A percentile compares a stretch with the other conserved stretches of the same genome.
phyloP scores from a whole-genome alignment of 768 basidiomycete genomes.

The Hortiboletus campestris region DNA sequence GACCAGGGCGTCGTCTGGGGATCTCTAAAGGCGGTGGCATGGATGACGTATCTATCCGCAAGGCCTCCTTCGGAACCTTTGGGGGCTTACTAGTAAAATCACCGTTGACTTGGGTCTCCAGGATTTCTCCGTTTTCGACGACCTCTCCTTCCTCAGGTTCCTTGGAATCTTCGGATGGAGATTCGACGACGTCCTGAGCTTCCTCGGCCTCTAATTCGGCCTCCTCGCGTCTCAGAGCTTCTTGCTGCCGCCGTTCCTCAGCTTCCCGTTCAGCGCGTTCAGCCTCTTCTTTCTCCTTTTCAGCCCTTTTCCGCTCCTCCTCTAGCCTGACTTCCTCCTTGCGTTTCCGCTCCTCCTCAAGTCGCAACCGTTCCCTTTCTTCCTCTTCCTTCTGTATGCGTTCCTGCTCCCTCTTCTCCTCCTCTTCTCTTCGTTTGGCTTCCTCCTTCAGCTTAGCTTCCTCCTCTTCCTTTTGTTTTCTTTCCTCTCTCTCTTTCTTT shows the following conservation, averaged over 20 bases:
- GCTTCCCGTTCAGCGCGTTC: conserved; percentile 39
- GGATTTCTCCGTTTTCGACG: conserved; percentile 31
- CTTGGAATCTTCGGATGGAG: conserved; percentile 45
- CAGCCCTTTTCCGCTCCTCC: conserved; percentile 31
- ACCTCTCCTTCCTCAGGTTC: conserved; percentile 42
- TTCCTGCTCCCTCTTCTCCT: conserved; percentile 44
- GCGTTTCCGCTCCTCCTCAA: conserved; percentile 35
- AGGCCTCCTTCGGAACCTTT: conserved; percentile 43
- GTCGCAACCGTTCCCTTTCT: conserved; percentile 36
- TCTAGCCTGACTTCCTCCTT: conserved; percentile 26
- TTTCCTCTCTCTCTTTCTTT: conserved; percentile 37
- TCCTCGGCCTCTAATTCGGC: conserved; percentile 38
- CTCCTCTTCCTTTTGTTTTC: conserved; percentile 42
- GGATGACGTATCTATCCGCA: conserved; percentile 65
- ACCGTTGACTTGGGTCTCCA: conserved; percentile 30
- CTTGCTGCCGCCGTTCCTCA: conserved; percentile 31
- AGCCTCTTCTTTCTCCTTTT: conserved; percentile 41
- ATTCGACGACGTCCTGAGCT: conserved; percentile 32
- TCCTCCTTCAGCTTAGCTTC: conserved; percentile 41
- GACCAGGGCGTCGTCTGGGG: conserved; percentile 58
- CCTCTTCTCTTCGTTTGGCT: conserved; percentile 43
- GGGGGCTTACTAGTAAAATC: conserved; percentile 41
- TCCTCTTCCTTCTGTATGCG: conserved; percentile 36
- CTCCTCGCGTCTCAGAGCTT: conserved; percentile 20
- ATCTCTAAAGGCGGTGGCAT: conserved; percentile 41